A percentile compares a stretch with the other conserved stretches of the same genome.
Conservation (phyloP, 2,329 filamentous ascomycete genomes). For the Diplodia intermedia region DNA sequence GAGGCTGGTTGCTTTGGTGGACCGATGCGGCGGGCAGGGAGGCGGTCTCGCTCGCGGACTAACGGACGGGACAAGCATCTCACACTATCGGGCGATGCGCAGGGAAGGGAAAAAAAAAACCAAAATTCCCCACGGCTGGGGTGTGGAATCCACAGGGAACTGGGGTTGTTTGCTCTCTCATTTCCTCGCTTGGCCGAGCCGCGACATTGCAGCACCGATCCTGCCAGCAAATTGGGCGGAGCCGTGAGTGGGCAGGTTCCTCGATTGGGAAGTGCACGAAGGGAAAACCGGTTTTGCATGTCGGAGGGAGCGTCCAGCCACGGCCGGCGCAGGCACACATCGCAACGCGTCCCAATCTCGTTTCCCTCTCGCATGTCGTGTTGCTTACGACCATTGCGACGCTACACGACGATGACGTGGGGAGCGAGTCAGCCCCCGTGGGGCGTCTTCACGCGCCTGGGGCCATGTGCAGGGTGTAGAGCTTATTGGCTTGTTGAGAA, state of each 20-base stretch:
- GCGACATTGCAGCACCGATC: not conserved
- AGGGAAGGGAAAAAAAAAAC: not conserved
- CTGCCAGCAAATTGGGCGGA: constrained; percentile 7
- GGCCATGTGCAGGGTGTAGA: not conserved
- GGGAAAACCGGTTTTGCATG: constrained; percentile 6
- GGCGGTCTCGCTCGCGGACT: not conserved
- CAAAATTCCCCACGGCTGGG: not conserved
- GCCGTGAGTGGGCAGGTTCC: constrained; percentile 14
- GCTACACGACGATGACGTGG: constrained; percentile 8
- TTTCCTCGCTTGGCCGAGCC: constrained; percentile 13
- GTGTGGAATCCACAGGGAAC: not conserved
- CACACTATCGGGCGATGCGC: not conserved
- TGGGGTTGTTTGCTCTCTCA: not conserved
- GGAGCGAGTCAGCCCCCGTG: constrained; percentile 21
- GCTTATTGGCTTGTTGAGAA: constrained; percentile 35
- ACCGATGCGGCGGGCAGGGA: not conserved
- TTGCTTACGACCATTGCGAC: constrained; percentile 20
- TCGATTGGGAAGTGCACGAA: constrained; percentile 24
- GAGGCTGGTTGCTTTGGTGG: not conserved
- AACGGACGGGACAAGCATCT: not conserved
- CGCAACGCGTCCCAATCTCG: constrained; percentile 4
- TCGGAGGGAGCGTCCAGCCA: not conserved
- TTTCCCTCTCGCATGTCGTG: not conserved
- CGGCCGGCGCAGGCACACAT: too few relatives aligned
- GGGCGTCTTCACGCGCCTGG: not conserved